Percentiles rank a stretch among this genome's conserved stretches.
These are phyloP conservation scores for Carex arenaria DNA, from an alignment of 202 grass and related monocot genomes.

Conservation along the genomic window DNA sequence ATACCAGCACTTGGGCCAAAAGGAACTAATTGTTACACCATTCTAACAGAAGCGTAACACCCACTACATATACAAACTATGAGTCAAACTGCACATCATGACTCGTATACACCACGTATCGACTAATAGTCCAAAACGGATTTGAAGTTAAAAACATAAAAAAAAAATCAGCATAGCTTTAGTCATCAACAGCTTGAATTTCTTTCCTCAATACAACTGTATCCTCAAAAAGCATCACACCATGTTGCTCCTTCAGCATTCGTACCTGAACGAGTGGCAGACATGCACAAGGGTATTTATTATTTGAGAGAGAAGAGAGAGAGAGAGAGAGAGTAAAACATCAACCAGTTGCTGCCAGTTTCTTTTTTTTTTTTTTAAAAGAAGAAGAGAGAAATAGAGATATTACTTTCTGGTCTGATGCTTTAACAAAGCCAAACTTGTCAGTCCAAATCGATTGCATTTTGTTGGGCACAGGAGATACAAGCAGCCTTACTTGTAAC, in stretches of 20 bases:
- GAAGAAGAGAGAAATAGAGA: not conserved
- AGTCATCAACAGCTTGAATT: constrained; percentile 3
- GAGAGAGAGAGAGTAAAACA: not conserved
- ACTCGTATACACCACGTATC: not conserved
- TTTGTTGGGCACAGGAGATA: constrained; percentile 42
- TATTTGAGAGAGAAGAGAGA: not conserved
- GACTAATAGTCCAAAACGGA: not conserved
- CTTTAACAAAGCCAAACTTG: constrained; percentile 71
- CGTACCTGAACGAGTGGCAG: constrained; percentile 10
- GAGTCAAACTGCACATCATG: not conserved
- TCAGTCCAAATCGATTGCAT: constrained; percentile 61
- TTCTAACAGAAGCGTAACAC: not conserved
- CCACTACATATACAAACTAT: not conserved
- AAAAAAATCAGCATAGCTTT: not conserved
- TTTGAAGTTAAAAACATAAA: not conserved
- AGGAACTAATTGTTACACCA: not conserved
- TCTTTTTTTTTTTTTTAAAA: too few species aligned
- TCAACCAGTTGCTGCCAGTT: not conserved
- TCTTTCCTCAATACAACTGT: constrained; percentile 24
- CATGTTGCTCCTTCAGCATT: constrained; percentile 22
- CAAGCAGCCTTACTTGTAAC: constrained; percentile 41
- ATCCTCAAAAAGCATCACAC: constrained; percentile 13
- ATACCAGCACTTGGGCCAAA: not conserved
- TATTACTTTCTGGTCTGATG: constrained; percentile 53
- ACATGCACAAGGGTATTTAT: not conserved